Conservation (phyloP, 2,329 filamentous ascomycete species). For the Colletotrichum neosansevieriae region DNA sequence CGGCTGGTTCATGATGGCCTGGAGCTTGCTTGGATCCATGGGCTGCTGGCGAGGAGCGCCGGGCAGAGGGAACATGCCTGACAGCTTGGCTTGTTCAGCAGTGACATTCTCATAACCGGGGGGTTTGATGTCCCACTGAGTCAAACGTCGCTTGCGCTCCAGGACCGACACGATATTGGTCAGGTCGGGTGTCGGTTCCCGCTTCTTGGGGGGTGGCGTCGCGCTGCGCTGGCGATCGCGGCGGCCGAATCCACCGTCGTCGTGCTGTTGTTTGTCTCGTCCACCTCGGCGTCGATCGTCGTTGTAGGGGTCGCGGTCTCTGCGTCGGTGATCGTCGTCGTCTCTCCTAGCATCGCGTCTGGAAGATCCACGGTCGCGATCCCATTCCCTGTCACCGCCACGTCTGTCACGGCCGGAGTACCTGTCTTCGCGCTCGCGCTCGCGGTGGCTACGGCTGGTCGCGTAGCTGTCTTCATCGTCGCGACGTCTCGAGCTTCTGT, state of each 20-base stretch:
- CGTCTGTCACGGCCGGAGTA: conserved; percentile 78
- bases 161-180: conserved; percentile 86
- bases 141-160: conserved; percentile 90
- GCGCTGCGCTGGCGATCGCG: conserved; percentile 77
- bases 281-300: conserved; percentile 66
- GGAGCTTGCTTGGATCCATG: conserved; percentile 93
- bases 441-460: conserved; percentile 90
- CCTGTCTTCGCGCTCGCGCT: conserved; percentile 92
- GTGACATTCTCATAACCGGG: conserved; percentile 98
- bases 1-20: conserved; percentile 95
- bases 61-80: conserved; percentile 98
- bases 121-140: conserved; percentile 99
- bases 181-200: conserved; percentile 95
- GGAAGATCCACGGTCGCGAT: conserved; percentile 73
- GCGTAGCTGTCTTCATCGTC: conserved; percentile 89
- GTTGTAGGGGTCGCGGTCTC: conserved; percentile 63
- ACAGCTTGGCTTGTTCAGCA: conserved; percentile 97
- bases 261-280: conserved; percentile 54
- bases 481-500: conserved; percentile 75
- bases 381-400: conserved; percentile 79
- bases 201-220: conserved; percentile 86
- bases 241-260: conserved; percentile 51
- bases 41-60: conserved; percentile 94
- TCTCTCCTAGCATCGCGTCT: conserved; percentile 74
- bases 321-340: conserved; percentile 72